These are phyloP conservation scores for Trebouxiophyceae sp. DNA, from an alignment of 163 green algal genomes.

Conservation along the genomic window DNA sequence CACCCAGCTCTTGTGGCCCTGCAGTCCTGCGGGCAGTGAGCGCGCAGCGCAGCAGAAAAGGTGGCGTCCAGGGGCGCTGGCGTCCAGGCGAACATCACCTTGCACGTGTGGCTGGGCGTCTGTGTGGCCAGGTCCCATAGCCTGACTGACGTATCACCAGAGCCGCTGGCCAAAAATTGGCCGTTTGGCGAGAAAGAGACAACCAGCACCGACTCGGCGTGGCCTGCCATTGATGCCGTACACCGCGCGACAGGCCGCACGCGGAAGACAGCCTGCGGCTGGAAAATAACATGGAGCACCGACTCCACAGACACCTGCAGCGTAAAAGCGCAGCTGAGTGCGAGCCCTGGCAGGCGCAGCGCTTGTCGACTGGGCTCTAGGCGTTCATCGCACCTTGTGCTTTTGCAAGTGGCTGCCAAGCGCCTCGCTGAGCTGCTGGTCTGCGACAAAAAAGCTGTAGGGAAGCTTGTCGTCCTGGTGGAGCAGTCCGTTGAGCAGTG, in stretches of 20 bases:
- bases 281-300: conserved; percentile 71
- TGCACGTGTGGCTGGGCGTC: conserved; percentile 56
- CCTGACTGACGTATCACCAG: conserved; percentile 82
- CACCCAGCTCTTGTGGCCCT: conserved; percentile 88
- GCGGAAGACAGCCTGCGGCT: conserved; percentile 85
- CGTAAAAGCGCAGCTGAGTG: no score
- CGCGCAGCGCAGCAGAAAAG: no score
- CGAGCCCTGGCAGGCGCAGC: no score
- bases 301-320: conserved; percentile 76
- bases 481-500: conserved; percentile 82
- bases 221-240: conserved; percentile 79
- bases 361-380: no score
- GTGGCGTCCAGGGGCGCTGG: no score
- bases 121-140: conserved; percentile 92
- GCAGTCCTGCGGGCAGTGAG: conserved; percentile 1
- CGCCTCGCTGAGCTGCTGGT: conserved; percentile 58
- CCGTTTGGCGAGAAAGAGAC: conserved; percentile 89
- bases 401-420: conserved; percentile 67
- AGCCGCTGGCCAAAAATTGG: conserved; percentile 75
- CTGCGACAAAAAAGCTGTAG: conserved; percentile 87
- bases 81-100: no score
- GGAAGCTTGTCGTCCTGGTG: conserved; percentile 69
- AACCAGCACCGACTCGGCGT: conserved; percentile 84
- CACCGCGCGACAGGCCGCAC: conserved; percentile 87
- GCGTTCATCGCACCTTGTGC: no score